These are phyloP conservation scores for Beauveria caledonica DNA, from an alignment of 2,329 filamentous ascomycete species.

Conservation along the genomic window DNA sequence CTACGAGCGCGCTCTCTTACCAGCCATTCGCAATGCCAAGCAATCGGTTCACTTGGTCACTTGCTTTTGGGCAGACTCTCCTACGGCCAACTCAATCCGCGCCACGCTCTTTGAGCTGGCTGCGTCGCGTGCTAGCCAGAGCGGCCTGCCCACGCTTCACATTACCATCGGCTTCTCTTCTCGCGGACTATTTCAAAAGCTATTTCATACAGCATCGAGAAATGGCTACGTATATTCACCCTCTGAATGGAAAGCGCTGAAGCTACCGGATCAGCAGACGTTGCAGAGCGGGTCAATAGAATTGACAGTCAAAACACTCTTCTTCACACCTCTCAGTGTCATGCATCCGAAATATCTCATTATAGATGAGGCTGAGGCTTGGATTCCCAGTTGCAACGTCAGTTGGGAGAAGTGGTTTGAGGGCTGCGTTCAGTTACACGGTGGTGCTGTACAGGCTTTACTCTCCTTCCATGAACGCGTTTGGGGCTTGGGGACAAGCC, in stretches of 20 bases:
- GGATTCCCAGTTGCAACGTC: conserved; percentile 74
- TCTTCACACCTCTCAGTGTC: conserved; percentile 74
- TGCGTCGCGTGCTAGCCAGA: conserved; percentile 23
- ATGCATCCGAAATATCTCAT: conserved; percentile 82
- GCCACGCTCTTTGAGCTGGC: conserved; percentile 54
- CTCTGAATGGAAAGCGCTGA: conserved; percentile 53
- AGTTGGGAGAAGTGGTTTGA: conserved; percentile 88
- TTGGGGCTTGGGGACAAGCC: conserved; percentile 43
- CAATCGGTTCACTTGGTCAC: conserved; percentile 68
- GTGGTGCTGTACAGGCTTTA: conserved; percentile 53
- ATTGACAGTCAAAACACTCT: conserved; percentile 65
- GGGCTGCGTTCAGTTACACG: conserved; percentile 60
- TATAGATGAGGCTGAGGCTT: conserved; percentile 57
- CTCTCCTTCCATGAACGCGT: conserved; percentile 58
- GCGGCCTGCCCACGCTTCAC: conserved; percentile 33
- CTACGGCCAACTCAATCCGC: conserved; percentile 49
- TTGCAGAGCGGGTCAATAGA: conserved; percentile 54
- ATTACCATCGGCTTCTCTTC: conserved; percentile 73
- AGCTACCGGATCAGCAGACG: conserved; percentile 48
- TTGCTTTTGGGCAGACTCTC: conserved; percentile 71
- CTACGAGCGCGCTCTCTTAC: conserved; percentile 46
- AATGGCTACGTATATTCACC: conserved; percentile 55
- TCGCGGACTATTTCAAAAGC: conserved; percentile 61
- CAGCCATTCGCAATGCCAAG: conserved; percentile 51
- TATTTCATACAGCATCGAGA: conserved; percentile 59